Evolutionary conservation across 345 rosid genomes (phyloP).

Genomic region (Hypericum perforatum): DNA sequence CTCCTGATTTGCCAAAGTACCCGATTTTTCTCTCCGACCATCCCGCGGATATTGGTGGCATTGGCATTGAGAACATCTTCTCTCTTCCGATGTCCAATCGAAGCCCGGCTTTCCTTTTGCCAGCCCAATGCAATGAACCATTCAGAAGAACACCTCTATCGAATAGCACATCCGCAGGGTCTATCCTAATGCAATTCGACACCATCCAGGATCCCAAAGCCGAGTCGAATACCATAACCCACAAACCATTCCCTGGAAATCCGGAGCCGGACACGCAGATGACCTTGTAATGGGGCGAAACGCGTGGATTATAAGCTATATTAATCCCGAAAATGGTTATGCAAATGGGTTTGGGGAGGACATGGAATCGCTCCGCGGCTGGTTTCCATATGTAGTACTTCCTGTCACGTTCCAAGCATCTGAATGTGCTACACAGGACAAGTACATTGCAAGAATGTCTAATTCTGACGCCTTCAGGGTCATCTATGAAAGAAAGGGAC

Average conservation of each 20-base stretch:
- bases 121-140: constrained; percentile 22
- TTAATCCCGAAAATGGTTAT: constrained; percentile 10
- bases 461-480: constrained; percentile 14
- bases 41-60: constrained; percentile 15
- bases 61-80: constrained; percentile 10
- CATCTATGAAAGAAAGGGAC: constrained; percentile 15
- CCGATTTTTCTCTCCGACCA: constrained; percentile 12
- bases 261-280: constrained; percentile 17
- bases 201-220: constrained; percentile 18
- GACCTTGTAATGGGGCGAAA: constrained; percentile 10
- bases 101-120: constrained; percentile 10
- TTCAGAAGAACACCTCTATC: constrained; percentile 18
- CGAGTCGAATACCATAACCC: constrained; percentile 12
- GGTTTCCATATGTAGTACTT: constrained; percentile 21
- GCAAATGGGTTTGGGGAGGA: constrained; percentile 12
- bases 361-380: constrained; percentile 15
- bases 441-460: constrained; percentile 21
- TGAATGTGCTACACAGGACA: constrained; percentile 24
- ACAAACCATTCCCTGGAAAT: neutral
- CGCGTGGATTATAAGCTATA: constrained; percentile 18
- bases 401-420: constrained; percentile 14
- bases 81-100: constrained; percentile 14
- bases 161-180: constrained; percentile 4
- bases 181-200: neutral
- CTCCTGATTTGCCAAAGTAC: constrained; percentile 25